Evolutionary conservation across 139 green algal genomes (phyloP).

Genomic region (Coccomyxa sp.): DNA sequence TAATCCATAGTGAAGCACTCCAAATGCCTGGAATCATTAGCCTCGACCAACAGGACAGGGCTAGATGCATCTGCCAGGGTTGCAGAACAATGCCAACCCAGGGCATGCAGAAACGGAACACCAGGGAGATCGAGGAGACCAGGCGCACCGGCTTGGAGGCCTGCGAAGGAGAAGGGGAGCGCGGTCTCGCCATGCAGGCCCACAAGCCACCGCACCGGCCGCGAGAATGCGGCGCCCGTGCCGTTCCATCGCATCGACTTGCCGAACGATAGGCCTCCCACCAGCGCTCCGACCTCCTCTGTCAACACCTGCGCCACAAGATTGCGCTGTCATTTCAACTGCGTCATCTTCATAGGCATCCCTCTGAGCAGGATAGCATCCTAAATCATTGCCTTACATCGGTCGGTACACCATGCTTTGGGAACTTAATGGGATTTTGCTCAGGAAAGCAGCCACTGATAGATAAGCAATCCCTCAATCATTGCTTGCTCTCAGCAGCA

Average conservation of each 20-base stretch:
- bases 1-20: too few relatives aligned
- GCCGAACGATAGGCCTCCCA: conserved; percentile 73
- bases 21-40: too few relatives aligned
- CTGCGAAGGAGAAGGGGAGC: conserved; percentile 65
- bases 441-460: too few relatives aligned
- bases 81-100: too few relatives aligned
- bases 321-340: not conserved
- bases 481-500: too few relatives aligned
- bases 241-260: conserved; percentile 91
- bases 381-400: not conserved
- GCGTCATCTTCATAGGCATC: not conserved
- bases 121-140: not conserved
- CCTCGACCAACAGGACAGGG: too few relatives aligned
- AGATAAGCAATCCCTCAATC: too few relatives aligned
- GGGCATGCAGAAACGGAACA: too few relatives aligned
- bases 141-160: conserved; percentile 35
- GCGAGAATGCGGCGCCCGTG: conserved; percentile 63
- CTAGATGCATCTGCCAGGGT: too few relatives aligned
- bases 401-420: too few relatives aligned
- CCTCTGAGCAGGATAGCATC: not conserved
- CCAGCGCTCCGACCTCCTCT: conserved; percentile 67
- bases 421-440: too few relatives aligned
- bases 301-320: conserved; percentile 57
- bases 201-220: conserved; percentile 93
- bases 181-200: conserved; percentile 77